phyloP scores from a whole-genome alignment of 2,329 filamentous ascomycete genomes.

The Penicillium verrucosum region DNA sequence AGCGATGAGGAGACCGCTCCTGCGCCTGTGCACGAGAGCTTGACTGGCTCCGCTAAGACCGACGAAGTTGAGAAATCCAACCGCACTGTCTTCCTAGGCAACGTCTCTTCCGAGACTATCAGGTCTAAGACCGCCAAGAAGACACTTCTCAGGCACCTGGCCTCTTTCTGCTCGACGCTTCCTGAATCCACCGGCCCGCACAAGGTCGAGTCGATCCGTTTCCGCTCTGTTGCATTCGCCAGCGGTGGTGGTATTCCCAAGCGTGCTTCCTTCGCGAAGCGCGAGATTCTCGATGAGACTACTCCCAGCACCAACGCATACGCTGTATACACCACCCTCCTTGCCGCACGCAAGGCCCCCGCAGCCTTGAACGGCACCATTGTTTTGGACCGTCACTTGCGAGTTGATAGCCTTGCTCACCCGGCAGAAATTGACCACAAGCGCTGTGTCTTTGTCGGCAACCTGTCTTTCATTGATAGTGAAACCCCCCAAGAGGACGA shows the following conservation, averaged over 20 bases:
- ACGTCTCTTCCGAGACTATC: slow-evolving; percentile 80
- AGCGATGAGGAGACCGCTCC: slow-evolving; percentile 28
- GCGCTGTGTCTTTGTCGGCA: slow-evolving; percentile 93
- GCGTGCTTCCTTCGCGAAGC: slow-evolving; percentile 89
- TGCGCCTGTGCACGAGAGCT: slow-evolving; percentile 40
- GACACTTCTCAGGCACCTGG: slow-evolving; percentile 69
- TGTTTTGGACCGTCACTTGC: slow-evolving; percentile 80
- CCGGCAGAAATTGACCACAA: slow-evolving; percentile 78
- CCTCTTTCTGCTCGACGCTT: slow-evolving; percentile 64
- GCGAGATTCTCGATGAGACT: slow-evolving; percentile 84
- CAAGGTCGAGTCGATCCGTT: slow-evolving; percentile 86
- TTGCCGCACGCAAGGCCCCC: slow-evolving; percentile 73
- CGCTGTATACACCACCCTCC: slow-evolving; percentile 74
- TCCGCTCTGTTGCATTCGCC: slow-evolving; percentile 87
- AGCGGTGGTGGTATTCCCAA: slow-evolving; percentile 71
- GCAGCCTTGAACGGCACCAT: slow-evolving; percentile 77
- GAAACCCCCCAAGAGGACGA: slow-evolving; percentile 65
- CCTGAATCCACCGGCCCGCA: slow-evolving; percentile 54
- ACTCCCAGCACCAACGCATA: slow-evolving; percentile 94
- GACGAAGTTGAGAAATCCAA: slow-evolving; percentile 76
- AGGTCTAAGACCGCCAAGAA: slow-evolving; percentile 79
- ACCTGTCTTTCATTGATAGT: slow-evolving; percentile 92
- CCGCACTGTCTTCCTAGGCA: slow-evolving; percentile 88
- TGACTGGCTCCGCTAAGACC: slow-evolving; percentile 35
- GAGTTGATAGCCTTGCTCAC: slow-evolving; percentile 87